Percentiles rank a stretch among this genome's conserved stretches.
These are phyloP conservation scores for Colletotrichum sp. DNA, from an alignment of 2,329 filamentous ascomycete species.

Conservation along the genomic window DNA sequence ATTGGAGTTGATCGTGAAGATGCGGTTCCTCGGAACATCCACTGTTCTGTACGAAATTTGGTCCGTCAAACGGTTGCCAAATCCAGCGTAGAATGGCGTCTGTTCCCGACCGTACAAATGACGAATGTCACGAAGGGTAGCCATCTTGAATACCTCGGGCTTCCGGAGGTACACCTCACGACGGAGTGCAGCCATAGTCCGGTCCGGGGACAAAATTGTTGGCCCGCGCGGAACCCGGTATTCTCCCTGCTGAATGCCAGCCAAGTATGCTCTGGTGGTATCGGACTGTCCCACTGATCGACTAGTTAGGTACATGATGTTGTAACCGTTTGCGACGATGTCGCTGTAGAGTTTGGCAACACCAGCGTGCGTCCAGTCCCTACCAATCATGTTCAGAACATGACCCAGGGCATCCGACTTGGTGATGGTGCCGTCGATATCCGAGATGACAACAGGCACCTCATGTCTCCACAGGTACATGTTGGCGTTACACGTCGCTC, in stretches of 20 bases:
- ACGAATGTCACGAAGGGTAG: slow-evolving; percentile 91
- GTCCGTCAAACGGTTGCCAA: slow-evolving; percentile 95
- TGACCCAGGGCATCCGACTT: slow-evolving; percentile 96
- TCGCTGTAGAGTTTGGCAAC: slow-evolving; percentile 98
- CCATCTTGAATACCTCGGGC: slow-evolving; percentile 99
- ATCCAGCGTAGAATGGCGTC: slow-evolving; percentile 94
- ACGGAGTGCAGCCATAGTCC: slow-evolving; percentile 90
- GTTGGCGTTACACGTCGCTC: slow-evolving; percentile 86
- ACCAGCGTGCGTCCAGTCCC: slow-evolving; percentile 96
- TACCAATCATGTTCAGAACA: slow-evolving; percentile 93
- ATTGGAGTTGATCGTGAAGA: slow-evolving; percentile 99
- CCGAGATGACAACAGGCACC: slow-evolving; percentile 93
- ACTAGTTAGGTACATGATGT: slow-evolving; percentile 97
- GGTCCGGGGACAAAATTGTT: slow-evolving; percentile 92
- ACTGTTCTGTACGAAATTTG: slow-evolving; percentile 95
- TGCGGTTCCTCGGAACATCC: slow-evolving; percentile 90
- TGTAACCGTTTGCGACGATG: slow-evolving; percentile 94
- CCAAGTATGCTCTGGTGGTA: slow-evolving; percentile 85
- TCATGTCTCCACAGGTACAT: slow-evolving; percentile 96
- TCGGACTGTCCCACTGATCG: slow-evolving; percentile 94
- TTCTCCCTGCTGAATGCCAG: slow-evolving; percentile 86
- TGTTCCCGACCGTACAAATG: slow-evolving; percentile 79
- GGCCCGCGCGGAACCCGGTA: slow-evolving; percentile 88
- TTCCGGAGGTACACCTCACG: slow-evolving; percentile 95
- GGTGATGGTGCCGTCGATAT: slow-evolving; percentile 98